phyloP scores from a whole-genome alignment of 2,329 filamentous ascomycete genomes.

The Fusarium nygamai region DNA sequence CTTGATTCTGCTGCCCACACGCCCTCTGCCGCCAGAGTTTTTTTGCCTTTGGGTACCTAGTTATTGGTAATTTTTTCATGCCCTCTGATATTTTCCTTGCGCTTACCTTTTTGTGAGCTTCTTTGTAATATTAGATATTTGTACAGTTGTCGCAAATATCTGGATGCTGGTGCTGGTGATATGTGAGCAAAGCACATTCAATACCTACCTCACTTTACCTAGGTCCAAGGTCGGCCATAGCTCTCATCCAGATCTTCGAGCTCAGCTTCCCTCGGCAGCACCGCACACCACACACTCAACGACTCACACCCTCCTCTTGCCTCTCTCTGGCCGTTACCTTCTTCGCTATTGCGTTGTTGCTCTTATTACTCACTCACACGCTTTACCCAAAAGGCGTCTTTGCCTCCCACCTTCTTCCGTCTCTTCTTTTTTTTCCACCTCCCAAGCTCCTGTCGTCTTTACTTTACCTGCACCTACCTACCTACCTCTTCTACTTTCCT shows the following conservation, averaged over 20 bases:
- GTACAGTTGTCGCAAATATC: slow-evolving; percentile 6
- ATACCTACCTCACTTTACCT: not conserved
- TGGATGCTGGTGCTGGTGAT: slow-evolving; percentile 15
- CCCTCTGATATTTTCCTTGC: slow-evolving; percentile 14
- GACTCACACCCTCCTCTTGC: slow-evolving; percentile 40
- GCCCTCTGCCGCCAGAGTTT: slow-evolving; percentile 39
- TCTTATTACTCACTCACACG: slow-evolving; percentile 41
- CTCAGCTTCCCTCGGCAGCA: slow-evolving; percentile 38
- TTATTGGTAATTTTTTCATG: not conserved
- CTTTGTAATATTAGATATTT: not conserved
- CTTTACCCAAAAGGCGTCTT: slow-evolving; percentile 42
- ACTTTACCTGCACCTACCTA: slow-evolving; percentile 28
- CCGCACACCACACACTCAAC: slow-evolving; percentile 37
- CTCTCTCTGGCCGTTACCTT: slow-evolving; percentile 28
- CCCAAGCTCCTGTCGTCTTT: slow-evolving; percentile 34
- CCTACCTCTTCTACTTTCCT: no score
- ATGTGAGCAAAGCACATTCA: slow-evolving; percentile 15
- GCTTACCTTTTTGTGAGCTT: slow-evolving; percentile 10
- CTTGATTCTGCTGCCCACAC: slow-evolving; percentile 37
- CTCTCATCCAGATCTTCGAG: slow-evolving; percentile 27
- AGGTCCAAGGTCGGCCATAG: slow-evolving; percentile 21
- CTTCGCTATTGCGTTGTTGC: slow-evolving; percentile 32
- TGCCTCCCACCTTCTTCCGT: slow-evolving; percentile 44
- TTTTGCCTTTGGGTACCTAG: not conserved
- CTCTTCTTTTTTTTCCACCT: slow-evolving; percentile 34